These are phyloP conservation scores for Phytophthora sansomeana DNA, from an alignment of 352 stramenopile genomes.

Conservation along the genomic window DNA sequence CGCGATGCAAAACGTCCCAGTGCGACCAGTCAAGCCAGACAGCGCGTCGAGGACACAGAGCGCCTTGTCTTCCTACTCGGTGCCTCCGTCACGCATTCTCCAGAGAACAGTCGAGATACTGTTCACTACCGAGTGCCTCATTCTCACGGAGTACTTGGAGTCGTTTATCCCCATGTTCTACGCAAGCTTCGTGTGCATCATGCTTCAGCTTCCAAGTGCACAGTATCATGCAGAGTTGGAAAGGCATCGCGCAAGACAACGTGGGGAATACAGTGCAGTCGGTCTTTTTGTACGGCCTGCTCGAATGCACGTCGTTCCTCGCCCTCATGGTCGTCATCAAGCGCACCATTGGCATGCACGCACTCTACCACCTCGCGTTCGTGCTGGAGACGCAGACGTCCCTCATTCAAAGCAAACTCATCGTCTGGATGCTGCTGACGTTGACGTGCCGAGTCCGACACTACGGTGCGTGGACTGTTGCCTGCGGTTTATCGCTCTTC, in stretches of 20 bases:
- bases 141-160: constrained; percentile 50
- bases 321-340: constrained; percentile 8
- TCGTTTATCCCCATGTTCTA: constrained; percentile 40
- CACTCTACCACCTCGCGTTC: constrained; percentile 36
- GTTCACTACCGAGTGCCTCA: constrained; percentile 47
- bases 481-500: background rate
- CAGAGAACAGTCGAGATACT: constrained; percentile 21
- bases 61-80: background rate
- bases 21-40: background rate
- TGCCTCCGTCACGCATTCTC: constrained; percentile 8
- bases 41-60: constrained; percentile 3
- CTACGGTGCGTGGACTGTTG: constrained; percentile 8
- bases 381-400: constrained; percentile 17
- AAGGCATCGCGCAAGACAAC: constrained; percentile 10
- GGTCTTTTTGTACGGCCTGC: constrained; percentile 29
- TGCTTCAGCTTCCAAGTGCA: constrained; percentile 35
- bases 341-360: constrained; percentile 16
- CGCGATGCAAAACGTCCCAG: background rate
- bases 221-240: constrained; percentile 43
- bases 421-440: constrained; percentile 32
- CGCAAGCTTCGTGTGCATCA: constrained; percentile 21
- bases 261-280: constrained; percentile 12
- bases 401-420: constrained; percentile 32
- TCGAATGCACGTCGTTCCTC: constrained; percentile 35
- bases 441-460: constrained; percentile 18